A percentile compares a stretch with the other conserved stretches of the same genome.
These are phyloP conservation scores for Avena eriantha DNA, from an alignment of 176 grass and related monocot genomes.

Conservation along the genomic window DNA sequence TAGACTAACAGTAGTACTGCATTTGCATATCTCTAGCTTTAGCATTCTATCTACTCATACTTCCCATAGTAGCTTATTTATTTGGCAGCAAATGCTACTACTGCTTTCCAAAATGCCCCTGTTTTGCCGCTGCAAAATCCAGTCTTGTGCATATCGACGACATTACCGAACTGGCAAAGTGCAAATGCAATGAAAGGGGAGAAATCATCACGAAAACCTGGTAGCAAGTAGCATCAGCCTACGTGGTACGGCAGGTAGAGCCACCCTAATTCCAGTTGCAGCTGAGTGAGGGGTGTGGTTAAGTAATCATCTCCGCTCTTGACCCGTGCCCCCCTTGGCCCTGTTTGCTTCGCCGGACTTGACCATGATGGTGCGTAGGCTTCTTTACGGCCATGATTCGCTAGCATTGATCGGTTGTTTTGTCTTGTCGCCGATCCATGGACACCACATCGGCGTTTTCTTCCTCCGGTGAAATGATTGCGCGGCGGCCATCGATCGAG, in stretches of 20 bases:
- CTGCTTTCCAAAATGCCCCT: not conserved
- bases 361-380: not conserved
- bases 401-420: not conserved
- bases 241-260: constrained; percentile 17
- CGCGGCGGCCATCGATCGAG: not conserved
- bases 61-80: no score
- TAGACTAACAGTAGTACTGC: not conserved
- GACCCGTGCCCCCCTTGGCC: not conserved
- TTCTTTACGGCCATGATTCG: constrained; percentile 28
- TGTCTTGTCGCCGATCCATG: constrained; percentile 29
- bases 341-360: not conserved
- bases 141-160: not conserved
- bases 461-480: constrained; percentile 23
- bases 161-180: not conserved
- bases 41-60: not conserved
- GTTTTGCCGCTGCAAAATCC: not conserved
- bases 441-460: constrained; percentile 11
- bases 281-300: not conserved
- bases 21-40: not conserved
- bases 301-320: constrained; percentile 34
- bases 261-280: not conserved
- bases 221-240: not conserved
- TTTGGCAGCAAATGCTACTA: no score
- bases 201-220: constrained; percentile 26
- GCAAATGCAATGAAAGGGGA: not conserved